A percentile compares a stretch with the other conserved stretches of the same genome.
Evolutionary conservation across 768 basidiomycete genomes (phyloP).

Genomic region (Hypholoma fasciculare): DNA sequence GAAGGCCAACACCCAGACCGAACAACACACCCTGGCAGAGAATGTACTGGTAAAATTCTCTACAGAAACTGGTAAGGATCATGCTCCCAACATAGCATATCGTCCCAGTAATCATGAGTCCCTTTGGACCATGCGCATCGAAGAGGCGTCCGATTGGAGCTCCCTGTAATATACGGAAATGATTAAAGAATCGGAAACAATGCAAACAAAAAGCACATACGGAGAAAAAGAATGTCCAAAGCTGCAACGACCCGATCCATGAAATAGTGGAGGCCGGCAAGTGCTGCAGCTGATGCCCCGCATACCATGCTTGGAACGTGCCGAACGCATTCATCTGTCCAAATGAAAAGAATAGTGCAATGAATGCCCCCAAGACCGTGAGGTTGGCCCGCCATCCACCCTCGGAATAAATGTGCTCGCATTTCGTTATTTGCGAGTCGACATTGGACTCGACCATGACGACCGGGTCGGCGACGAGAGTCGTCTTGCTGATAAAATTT

Average conservation of each 20-base stretch:
- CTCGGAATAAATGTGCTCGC: constrained; percentile 21
- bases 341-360: constrained; percentile 69
- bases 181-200: background rate
- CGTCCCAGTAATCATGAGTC: constrained; percentile 53
- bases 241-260: constrained; percentile 71
- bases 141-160: constrained; percentile 60
- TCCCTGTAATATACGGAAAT: constrained; percentile 41
- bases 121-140: constrained; percentile 58
- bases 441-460: background rate
- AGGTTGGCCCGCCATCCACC: constrained; percentile 39
- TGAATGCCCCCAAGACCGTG: constrained; percentile 62
- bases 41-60: constrained; percentile 59
- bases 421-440: background rate
- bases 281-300: constrained; percentile 53
- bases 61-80: constrained; percentile 61
- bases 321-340: constrained; percentile 75
- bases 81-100: constrained; percentile 48
- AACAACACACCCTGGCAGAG: constrained; percentile 66
- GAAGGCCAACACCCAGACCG: constrained; percentile 61
- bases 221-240: constrained; percentile 71
- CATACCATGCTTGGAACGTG: constrained; percentile 71
- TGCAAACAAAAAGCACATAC: constrained; percentile 34
- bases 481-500: background rate
- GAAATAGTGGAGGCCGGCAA: constrained; percentile 57
- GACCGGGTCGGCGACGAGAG: background rate